Conservation (phyloP, 768 basidiomycete genomes). For the Collybiopsis luxurians region DNA sequence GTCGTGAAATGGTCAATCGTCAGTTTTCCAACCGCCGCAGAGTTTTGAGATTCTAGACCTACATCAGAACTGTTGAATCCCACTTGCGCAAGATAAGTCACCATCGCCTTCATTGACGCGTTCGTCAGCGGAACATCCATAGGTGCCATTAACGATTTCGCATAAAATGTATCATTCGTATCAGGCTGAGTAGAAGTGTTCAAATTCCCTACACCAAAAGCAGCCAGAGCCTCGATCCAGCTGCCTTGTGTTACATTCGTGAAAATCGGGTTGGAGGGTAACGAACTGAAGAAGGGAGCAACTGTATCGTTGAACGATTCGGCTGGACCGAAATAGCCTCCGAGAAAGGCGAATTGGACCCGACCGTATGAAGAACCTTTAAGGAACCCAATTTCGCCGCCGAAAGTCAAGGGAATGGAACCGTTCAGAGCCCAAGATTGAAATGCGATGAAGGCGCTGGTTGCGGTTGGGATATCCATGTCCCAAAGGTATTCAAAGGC, state of each 20-base stretch:
- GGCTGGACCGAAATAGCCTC: constrained; percentile 10
- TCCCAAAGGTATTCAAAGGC: constrained; percentile 7
- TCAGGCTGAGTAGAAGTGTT: constrained; percentile 10
- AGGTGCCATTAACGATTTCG: constrained; percentile 11
- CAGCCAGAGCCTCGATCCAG: constrained; percentile 7
- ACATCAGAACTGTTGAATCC: constrained; percentile 7
- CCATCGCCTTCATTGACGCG: constrained; percentile 6
- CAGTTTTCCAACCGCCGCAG: no score
- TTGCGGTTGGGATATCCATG: constrained; percentile 1
- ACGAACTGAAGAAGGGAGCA: constrained; percentile 4
- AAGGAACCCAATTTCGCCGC: constrained; percentile 9
- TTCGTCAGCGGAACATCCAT: constrained; percentile 2
- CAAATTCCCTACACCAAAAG: constrained; percentile 5
- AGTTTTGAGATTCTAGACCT: not conserved
- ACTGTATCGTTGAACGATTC: constrained; percentile 12
- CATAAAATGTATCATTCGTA: constrained; percentile 12
- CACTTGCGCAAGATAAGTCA: constrained; percentile 5
- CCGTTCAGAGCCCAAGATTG: constrained; percentile 4
- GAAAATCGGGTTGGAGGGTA: constrained; percentile 1
- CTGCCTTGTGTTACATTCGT: constrained; percentile 6
- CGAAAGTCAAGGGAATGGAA: constrained; percentile 6
- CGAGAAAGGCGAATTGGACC: constrained; percentile 7
- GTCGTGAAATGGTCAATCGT: not conserved
- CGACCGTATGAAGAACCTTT: constrained; percentile 5
- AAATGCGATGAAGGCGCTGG: not conserved